These are phyloP conservation scores for Orbilia quercus DNA, from an alignment of 2,329 filamentous ascomycete species.

Conservation along the genomic window DNA sequence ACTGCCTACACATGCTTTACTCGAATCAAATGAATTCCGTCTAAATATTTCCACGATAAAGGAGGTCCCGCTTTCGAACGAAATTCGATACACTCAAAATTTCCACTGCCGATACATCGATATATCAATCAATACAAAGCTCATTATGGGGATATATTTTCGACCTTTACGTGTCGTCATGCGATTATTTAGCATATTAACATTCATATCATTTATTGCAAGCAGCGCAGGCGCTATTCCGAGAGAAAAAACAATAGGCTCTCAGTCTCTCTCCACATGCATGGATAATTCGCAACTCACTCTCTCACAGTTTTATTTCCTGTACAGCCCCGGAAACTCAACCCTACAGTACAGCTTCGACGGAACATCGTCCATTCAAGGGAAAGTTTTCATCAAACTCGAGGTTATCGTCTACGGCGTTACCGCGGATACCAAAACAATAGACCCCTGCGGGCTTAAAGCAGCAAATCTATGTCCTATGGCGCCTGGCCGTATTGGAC, in stretches of 20 bases:
- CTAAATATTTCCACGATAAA: no score
- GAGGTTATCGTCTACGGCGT: slow-evolving; percentile 85
- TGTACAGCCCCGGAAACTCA: slow-evolving; percentile 79
- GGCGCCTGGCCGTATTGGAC: slow-evolving; percentile 81
- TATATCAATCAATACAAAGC: no score
- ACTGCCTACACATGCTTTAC: no score
- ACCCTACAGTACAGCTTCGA: slow-evolving; percentile 78
- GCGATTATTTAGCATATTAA: background rate
- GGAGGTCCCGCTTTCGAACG: no score
- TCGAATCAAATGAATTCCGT: no score
- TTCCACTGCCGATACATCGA: no score
- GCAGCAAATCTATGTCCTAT: slow-evolving; percentile 87
- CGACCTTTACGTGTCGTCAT: no score
- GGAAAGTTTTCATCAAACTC: slow-evolving; percentile 81
- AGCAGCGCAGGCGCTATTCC: slow-evolving; percentile 62
- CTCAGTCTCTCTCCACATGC: slow-evolving; percentile 85
- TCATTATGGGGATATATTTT: no score
- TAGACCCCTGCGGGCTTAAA: slow-evolving; percentile 78
- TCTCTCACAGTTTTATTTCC: slow-evolving; percentile 86
- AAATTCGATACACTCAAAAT: no score
- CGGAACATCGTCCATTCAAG: slow-evolving; percentile 83
- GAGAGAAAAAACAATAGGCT: slow-evolving; percentile 77
- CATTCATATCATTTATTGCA: background rate
- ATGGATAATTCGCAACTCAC: slow-evolving; percentile 85
- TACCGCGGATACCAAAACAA: slow-evolving; percentile 72